Evolutionary conservation across 148 eudicot species (phyloP).

Genomic region (Oxyria digyna): DNA sequence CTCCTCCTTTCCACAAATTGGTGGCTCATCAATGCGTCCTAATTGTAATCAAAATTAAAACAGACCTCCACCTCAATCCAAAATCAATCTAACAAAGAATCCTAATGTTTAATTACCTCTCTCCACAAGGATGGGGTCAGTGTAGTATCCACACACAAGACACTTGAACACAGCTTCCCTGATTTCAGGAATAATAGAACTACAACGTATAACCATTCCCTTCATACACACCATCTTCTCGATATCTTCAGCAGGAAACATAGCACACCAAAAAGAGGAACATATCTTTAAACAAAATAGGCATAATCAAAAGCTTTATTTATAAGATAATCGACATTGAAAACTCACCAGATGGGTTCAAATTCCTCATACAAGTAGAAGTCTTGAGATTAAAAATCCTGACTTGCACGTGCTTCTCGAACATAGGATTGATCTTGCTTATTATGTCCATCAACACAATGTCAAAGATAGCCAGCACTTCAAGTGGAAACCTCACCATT

Average conservation of each 20-base stretch:
- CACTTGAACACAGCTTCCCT: constrained; percentile 93
- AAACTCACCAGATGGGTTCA: constrained; percentile 82
- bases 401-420: constrained; percentile 88
- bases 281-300: background rate
- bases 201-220: constrained; percentile 91
- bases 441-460: constrained; percentile 94
- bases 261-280: constrained; percentile 11
- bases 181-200: constrained; percentile 86
- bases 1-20: constrained; percentile 69
- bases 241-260: constrained; percentile 39
- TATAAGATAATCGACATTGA: background rate
- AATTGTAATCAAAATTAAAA: constrained; percentile 11
- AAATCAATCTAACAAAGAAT: background rate
- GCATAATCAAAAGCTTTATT: background rate
- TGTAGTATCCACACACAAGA: constrained; percentile 80
- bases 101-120: constrained; percentile 44
- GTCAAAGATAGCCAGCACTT: constrained; percentile 91
- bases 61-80: background rate
- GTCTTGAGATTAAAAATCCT: constrained; percentile 72
- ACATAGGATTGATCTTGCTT: constrained; percentile 49
- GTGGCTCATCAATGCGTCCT: constrained; percentile 86
- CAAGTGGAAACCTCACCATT: constrained; percentile 96
- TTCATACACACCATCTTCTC: constrained; percentile 95
- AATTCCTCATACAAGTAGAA: constrained; percentile 79
- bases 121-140: constrained; percentile 76